Conservation (phyloP, 768 basidiomycete genomes). For the Imleria badia region DNA sequence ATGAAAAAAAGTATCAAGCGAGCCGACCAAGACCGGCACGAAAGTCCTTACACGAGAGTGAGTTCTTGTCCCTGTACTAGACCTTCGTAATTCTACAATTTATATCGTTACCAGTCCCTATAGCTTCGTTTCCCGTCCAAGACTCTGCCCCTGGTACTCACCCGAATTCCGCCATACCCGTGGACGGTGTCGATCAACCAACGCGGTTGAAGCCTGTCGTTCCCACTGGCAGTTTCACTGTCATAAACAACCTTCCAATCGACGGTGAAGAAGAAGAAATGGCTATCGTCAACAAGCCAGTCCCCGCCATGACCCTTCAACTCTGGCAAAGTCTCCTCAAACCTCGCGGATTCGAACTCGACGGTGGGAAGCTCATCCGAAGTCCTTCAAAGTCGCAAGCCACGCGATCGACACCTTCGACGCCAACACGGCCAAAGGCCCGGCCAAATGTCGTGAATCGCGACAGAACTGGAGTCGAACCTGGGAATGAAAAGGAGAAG, state of each 20-base stretch:
- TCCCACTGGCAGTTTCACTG: slow-evolving; percentile 17
- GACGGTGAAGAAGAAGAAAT: slow-evolving; percentile 53
- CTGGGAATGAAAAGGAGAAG: slow-evolving; percentile 20
- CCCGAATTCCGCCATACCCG: slow-evolving; percentile 9
- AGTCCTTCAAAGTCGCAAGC: slow-evolving; percentile 53
- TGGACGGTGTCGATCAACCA: slow-evolving; percentile 16
- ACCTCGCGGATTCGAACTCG: slow-evolving; percentile 63
- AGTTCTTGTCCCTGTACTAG: not conserved
- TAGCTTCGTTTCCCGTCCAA: slow-evolving; percentile 12
- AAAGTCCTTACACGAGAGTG: slow-evolving; percentile 32
- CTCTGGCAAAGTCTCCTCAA: slow-evolving; percentile 72
- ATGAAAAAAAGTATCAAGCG: slow-evolving; percentile 60
- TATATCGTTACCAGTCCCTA: slow-evolving; percentile 7
- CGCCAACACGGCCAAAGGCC: slow-evolving; percentile 14
- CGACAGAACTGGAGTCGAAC: not conserved
- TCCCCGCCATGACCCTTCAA: slow-evolving; percentile 60
- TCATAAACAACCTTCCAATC: slow-evolving; percentile 19
- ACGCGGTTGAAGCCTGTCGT: slow-evolving; percentile 15
- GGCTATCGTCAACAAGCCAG: slow-evolving; percentile 53
- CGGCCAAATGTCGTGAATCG: not conserved
- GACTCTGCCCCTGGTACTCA: slow-evolving; percentile 16
- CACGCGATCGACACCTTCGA: slow-evolving; percentile 19
- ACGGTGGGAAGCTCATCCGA: slow-evolving; percentile 55
- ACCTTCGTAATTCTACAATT: not conserved
- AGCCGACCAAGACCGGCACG: slow-evolving; percentile 60